Percentiles rank a stretch among this genome's conserved stretches.
Evolutionary conservation across 176 grass and related monocot genomes (phyloP).

Genomic region (Hordeum vulgare): DNA sequence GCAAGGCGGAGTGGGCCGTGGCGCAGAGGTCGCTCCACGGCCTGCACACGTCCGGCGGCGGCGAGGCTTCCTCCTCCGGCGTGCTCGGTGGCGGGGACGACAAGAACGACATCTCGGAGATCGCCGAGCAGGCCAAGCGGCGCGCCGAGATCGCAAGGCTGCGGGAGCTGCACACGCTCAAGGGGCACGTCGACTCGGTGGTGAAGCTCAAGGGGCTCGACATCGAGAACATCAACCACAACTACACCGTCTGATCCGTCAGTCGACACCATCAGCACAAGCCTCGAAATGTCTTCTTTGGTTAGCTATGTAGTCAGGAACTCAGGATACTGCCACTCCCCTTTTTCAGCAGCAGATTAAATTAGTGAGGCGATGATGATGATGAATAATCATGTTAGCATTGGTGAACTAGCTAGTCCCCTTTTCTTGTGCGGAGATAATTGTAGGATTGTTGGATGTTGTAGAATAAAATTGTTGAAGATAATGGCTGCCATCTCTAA

Average conservation of each 20-base stretch:
- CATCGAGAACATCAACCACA: conserved; percentile 42
- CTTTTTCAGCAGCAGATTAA: not conserved
- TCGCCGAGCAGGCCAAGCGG: conserved; percentile 74
- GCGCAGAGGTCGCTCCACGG: conserved; percentile 64
- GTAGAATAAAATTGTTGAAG: not conserved
- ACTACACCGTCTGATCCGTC: conserved; percentile 39
- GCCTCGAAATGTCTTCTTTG: not conserved
- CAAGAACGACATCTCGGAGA: conserved; percentile 61
- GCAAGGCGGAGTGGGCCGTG: conserved; percentile 71
- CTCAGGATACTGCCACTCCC: not conserved
- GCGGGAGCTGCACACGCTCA: conserved; percentile 50
- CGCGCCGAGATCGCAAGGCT: conserved; percentile 76
- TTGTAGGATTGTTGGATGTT: not conserved
- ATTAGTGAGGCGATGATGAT: not conserved
- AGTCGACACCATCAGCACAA: not conserved
- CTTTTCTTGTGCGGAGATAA: not conserved
- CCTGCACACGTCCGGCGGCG: not conserved
- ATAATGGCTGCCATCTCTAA: not conserved
- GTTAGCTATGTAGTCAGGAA: not conserved
- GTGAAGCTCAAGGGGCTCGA: conserved; percentile 52
- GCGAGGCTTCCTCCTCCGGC: not conserved
- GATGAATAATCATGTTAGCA: conserved; percentile 1
- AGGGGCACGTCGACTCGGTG: conserved; percentile 56
- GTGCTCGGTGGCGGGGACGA: not conserved
- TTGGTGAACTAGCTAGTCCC: not conserved